A percentile compares a stretch with the other conserved stretches of the same genome.
These are phyloP conservation scores for Chytridiales sp. DNA, from an alignment of 371 early-diverging fungal genomes.

Conservation along the genomic window DNA sequence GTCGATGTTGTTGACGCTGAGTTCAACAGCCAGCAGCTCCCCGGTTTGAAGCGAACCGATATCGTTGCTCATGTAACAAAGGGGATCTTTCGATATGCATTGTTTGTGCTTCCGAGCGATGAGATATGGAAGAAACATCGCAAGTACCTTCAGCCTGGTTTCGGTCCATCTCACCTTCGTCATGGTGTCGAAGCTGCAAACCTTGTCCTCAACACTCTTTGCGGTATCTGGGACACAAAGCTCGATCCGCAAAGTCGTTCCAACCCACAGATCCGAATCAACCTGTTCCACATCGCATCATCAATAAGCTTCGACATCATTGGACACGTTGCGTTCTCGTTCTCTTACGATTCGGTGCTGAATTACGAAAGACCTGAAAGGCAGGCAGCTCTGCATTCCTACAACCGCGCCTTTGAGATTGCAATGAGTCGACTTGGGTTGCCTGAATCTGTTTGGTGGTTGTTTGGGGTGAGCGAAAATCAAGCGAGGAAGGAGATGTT, in stretches of 20 bases:
- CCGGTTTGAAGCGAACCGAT: slow-evolving; percentile 1
- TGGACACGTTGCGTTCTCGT: slow-evolving; percentile 26
- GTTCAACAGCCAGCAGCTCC: too few relatives aligned
- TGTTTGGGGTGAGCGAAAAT: background rate
- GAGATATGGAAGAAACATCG: slow-evolving; percentile 43
- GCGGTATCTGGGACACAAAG: background rate
- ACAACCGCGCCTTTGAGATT: too few relatives aligned
- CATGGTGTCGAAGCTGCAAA: slow-evolving; percentile 4
- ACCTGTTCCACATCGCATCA: slow-evolving; percentile 11
- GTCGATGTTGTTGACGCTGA: too few relatives aligned
- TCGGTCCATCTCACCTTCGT: slow-evolving; percentile 37
- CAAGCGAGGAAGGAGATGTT: background rate
- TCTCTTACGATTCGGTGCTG: slow-evolving; percentile 6
- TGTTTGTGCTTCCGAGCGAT: slow-evolving; percentile 39
- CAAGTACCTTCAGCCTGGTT: slow-evolving; percentile 46
- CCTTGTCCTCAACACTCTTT: background rate
- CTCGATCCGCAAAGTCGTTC: background rate
- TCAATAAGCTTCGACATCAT: slow-evolving; percentile 23
- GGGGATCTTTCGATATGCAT: slow-evolving; percentile 18
- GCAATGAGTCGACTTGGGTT: too few relatives aligned
- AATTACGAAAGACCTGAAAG: slow-evolving; percentile 4
- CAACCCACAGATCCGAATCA: background rate
- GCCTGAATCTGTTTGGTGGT: background rate
- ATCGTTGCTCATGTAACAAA: background rate
- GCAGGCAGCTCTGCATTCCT: too few relatives aligned